These are phyloP conservation scores for Hypocrella siamensis DNA, from an alignment of 2,329 filamentous ascomycete genomes.

Conservation along the genomic window DNA sequence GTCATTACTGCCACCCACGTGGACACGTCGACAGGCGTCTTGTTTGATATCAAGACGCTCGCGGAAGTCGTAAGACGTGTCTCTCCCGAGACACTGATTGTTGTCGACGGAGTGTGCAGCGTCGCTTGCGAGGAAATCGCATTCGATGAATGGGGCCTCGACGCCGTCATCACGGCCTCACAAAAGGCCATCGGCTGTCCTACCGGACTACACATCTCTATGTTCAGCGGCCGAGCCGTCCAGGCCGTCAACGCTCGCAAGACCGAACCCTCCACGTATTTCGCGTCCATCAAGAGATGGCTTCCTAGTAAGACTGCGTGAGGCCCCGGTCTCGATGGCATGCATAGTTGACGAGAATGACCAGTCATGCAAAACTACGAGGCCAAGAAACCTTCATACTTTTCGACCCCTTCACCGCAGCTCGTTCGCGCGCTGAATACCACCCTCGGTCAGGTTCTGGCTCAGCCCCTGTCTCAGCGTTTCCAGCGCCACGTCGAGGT, in stretches of 20 bases:
- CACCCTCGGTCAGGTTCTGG: constrained; percentile 68
- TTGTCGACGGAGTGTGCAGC: constrained; percentile 95
- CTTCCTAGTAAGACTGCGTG: constrained; percentile 50
- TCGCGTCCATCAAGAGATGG: constrained; percentile 96
- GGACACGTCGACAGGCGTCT: constrained; percentile 89
- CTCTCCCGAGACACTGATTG: constrained; percentile 77
- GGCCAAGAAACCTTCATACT: constrained; percentile 93
- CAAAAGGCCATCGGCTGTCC: constrained; percentile 97
- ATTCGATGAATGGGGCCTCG: constrained; percentile 89
- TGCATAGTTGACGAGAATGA: no score
- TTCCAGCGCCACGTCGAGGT: constrained; percentile 68
- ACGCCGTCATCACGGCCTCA: constrained; percentile 83
- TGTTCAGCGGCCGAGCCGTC: constrained; percentile 82
- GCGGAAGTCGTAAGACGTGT: constrained; percentile 71
- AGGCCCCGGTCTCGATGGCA: not conserved
- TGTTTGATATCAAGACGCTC: constrained; percentile 77
- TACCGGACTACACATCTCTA: constrained; percentile 83
- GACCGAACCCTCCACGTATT: constrained; percentile 74
- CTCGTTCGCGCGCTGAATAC: constrained; percentile 88
- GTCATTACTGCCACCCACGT: constrained; percentile 89
- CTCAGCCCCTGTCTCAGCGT: constrained; percentile 63
- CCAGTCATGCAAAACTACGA: constrained; percentile 98
- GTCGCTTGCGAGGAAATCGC: constrained; percentile 91
- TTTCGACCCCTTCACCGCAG: constrained; percentile 90
- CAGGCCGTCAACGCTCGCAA: constrained; percentile 66